These are phyloP conservation scores for Spirogloea muscicola DNA, from an alignment of 139 green algal genomes.

Conservation along the genomic window DNA sequence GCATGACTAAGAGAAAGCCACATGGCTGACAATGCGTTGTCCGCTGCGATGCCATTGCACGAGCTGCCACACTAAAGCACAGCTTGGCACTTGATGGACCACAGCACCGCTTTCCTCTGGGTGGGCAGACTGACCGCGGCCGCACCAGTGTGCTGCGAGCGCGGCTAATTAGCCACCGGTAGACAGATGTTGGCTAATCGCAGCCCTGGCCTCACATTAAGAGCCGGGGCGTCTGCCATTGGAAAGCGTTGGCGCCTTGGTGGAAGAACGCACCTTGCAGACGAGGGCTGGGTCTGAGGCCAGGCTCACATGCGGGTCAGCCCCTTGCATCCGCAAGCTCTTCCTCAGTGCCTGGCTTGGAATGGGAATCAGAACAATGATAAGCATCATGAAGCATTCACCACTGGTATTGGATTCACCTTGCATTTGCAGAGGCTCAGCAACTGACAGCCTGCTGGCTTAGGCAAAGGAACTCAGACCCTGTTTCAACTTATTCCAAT, in stretches of 20 bases:
- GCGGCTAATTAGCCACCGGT: conserved; percentile 19
- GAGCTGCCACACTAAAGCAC: not conserved
- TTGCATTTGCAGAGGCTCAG: too few species aligned
- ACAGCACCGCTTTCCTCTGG: conserved; percentile 5
- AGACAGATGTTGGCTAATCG: not conserved
- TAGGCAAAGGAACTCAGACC: too few species aligned
- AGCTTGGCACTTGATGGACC: too few species aligned
- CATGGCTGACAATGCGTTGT: not conserved
- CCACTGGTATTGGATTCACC: too few species aligned
- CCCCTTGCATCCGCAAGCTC: conserved; percentile 1
- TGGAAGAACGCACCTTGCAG: conserved; percentile 4
- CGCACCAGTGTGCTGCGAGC: not conserved
- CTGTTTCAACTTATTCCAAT: too few species aligned
- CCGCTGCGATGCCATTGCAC: not conserved
- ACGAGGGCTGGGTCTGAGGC: conserved; percentile 8
- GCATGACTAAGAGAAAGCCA: not conserved
- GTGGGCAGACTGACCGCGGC: conserved; percentile 16
- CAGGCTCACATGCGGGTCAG: not conserved
- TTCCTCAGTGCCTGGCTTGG: conserved; percentile 8
- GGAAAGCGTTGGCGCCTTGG: not conserved
- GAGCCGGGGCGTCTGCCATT: not conserved
- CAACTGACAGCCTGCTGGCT: too few species aligned
- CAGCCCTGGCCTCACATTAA: not conserved
- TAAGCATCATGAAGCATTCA: too few species aligned
- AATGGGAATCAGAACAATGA: too few species aligned